Evolutionary conservation across 768 basidiomycete species (phyloP).

Genomic region (Termitomyces sp.): DNA sequence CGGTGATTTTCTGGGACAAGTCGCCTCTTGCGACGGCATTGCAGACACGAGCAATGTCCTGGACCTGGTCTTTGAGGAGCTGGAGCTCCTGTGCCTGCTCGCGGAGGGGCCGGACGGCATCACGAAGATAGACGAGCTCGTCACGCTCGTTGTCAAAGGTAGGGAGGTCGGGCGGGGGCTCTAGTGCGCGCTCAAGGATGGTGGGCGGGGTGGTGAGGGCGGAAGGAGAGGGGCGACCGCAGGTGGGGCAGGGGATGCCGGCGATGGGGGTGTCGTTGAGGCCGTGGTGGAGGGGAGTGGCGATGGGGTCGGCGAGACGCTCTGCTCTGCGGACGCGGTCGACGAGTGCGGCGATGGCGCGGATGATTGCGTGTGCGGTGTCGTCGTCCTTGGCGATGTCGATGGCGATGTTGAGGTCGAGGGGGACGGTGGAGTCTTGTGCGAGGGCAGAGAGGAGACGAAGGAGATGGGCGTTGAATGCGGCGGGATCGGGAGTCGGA

Average conservation of each 20-base stretch:
- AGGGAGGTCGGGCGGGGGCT: neutral
- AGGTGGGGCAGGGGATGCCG: conserved; percentile 9
- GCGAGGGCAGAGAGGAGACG: conserved; percentile 5
- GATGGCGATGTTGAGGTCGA: neutral
- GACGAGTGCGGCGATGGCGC: neutral
- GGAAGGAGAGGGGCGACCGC: conserved; percentile 3
- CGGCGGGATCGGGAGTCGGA: neutral
- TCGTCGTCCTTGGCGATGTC: conserved; percentile 4
- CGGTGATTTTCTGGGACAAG: conserved; percentile 73
- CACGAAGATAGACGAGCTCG: conserved; percentile 4
- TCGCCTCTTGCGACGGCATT: conserved; percentile 77
- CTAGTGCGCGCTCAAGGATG: neutral
- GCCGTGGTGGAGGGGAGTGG: neutral
- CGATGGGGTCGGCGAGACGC: neutral
- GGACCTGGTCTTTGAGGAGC: conserved; percentile 79
- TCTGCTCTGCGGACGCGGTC: conserved; percentile 5
- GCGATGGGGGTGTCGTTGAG: neutral
- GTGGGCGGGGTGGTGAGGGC: neutral
- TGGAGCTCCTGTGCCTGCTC: conserved; percentile 57
- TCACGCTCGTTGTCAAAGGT: conserved; percentile 7
- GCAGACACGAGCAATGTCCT: conserved; percentile 76
- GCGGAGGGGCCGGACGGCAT: neutral
- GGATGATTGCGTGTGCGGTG: neutral
- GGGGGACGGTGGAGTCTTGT: neutral
- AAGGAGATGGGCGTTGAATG: conserved; percentile 4